phyloP scores from a whole-genome alignment of 1,139 yeast genomes.

The Protomyces lactucae-debilis region DNA sequence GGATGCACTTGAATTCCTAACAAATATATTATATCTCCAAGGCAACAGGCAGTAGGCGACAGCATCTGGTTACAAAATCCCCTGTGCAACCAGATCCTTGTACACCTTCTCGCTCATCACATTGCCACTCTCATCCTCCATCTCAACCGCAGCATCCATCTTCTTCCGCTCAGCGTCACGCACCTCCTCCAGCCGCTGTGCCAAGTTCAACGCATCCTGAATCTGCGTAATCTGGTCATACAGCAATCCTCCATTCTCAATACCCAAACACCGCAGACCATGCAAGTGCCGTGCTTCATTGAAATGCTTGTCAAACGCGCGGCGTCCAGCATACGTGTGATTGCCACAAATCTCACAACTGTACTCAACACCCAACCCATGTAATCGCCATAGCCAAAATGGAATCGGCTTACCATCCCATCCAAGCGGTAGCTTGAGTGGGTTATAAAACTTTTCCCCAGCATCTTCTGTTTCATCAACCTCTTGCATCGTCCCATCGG shows the following conservation, averaged over 20 bases:
- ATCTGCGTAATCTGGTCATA: conserved; percentile 66
- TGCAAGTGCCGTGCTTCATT: conserved; percentile 60
- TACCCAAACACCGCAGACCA: conserved; percentile 73
- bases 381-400: conserved; percentile 82
- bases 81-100: conserved; percentile 79
- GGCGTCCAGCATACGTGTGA: conserved; percentile 65
- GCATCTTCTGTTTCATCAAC: conserved; percentile 34
- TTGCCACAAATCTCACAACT: conserved; percentile 87
- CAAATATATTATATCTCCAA: too few relatives aligned
- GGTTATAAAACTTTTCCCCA: conserved; percentile 39
- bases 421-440: conserved; percentile 69
- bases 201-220: conserved; percentile 59
- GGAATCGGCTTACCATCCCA: conserved; percentile 92
- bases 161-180: conserved; percentile 44
- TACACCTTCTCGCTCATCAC: conserved; percentile 82
- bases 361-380: conserved; percentile 72
- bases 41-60: neutral
- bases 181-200: conserved; percentile 48
- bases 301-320: conserved; percentile 70
- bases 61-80: conserved; percentile 47
- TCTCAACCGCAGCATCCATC: conserved; percentile 61
- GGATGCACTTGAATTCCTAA: too few relatives aligned
- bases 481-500: conserved; percentile 12
- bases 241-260: conserved; percentile 44
- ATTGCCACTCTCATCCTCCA: conserved; percentile 89